Percentiles rank a stretch among this genome's conserved stretches.
Evolutionary conservation across 2,329 filamentous ascomycete species (phyloP).

Genomic region (Diaporthe sp.): DNA sequence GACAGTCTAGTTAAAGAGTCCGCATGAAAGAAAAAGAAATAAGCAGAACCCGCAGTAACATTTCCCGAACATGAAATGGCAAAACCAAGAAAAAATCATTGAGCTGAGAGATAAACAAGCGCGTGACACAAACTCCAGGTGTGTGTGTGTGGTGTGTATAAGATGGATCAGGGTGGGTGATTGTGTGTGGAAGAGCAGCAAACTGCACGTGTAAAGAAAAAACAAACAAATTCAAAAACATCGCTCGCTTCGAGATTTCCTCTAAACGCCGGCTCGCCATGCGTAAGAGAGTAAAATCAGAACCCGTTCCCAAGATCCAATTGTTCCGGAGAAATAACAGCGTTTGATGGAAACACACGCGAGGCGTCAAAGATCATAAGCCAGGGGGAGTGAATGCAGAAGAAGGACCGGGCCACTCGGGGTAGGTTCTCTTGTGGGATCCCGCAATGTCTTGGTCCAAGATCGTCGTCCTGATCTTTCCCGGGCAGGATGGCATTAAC

Average conservation of each 20-base stretch:
- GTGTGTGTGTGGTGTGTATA: conserved; percentile 40
- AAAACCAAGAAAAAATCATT: conserved; percentile 44
- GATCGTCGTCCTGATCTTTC: conserved; percentile 37
- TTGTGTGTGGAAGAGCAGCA: conserved; percentile 32
- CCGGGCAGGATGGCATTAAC: conserved; percentile 35
- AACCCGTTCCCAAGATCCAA: conserved; percentile 27
- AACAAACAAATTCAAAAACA: conserved; percentile 9
- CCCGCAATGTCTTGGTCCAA: conserved; percentile 34
- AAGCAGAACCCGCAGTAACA: conserved; percentile 33
- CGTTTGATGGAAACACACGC: conserved; percentile 33
- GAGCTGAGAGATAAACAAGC: conserved; percentile 43
- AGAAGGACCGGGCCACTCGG: conserved; percentile 28
- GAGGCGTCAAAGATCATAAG: conserved; percentile 15
- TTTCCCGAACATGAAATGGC: conserved; percentile 35
- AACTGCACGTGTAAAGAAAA: conserved; percentile 33
- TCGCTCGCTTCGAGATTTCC: conserved; percentile 31
- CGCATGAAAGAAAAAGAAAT: conserved; percentile 19
- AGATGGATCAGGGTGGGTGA: conserved; percentile 40
- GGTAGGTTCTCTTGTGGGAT: conserved; percentile 24
- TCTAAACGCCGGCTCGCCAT: conserved; percentile 38
- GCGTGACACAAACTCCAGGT: conserved; percentile 44
- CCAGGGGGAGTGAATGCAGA: conserved; percentile 23
- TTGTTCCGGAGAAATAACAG: conserved; percentile 29
- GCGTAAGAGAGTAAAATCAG: conserved; percentile 31
- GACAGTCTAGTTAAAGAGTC: conserved; percentile 36